Evolutionary conservation across 2,329 filamentous ascomycete genomes (phyloP), one percentile per base, ranked within the genome.

Genomic region (Zarea fungicola): DNA sequence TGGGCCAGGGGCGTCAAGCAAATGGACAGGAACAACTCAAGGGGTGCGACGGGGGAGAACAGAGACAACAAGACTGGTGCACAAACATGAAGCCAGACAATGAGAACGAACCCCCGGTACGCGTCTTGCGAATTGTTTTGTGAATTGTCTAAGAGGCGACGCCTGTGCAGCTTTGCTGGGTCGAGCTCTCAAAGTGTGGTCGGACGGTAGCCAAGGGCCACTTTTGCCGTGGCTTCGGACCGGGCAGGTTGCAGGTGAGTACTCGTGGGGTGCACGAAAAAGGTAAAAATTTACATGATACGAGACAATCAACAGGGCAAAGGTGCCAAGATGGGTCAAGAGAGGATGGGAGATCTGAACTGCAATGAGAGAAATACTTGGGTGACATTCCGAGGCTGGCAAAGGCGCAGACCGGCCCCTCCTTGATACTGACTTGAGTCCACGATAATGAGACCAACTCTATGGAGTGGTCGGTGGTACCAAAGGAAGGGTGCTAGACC

Each of bases 341-440:
- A 16, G 44, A 35, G 19, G 46, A 49, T 39, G 41, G n/a, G 32
- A 39, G 41, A 40, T 40, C 40, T 49, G 41, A 40, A 32, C 40
- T 49, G 34, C 44, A 44, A 31, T 44, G 40, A 32, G 37, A 39
- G 32, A 41, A 26, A 49, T 44, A 34, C 25, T 44, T 49, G 40
- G 41, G 40, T 43, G 48, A 18, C 48, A 49, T 49, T 43, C 41
- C 26, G 40, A 21, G 29, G 39, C 36, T 31, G 31, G 16, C 46
- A 29, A 42, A n/a, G 36, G 40, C 31, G 39, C 32, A n/a, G 16
- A 37, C n/a, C 13, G 22, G 45, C 36, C 45, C 45, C 45, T 48
- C 45, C 45, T 47, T 19, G 45, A 48, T 48, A 48, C 35, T 48
- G 45, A 40, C 26, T 48, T n/a, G n/a, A 37, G 35, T 29, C 37